A percentile compares a stretch with the other conserved stretches of the same genome.
Evolutionary conservation across 768 basidiomycete genomes (phyloP).

Genomic region (Cystofilobasidium capitatum): DNA sequence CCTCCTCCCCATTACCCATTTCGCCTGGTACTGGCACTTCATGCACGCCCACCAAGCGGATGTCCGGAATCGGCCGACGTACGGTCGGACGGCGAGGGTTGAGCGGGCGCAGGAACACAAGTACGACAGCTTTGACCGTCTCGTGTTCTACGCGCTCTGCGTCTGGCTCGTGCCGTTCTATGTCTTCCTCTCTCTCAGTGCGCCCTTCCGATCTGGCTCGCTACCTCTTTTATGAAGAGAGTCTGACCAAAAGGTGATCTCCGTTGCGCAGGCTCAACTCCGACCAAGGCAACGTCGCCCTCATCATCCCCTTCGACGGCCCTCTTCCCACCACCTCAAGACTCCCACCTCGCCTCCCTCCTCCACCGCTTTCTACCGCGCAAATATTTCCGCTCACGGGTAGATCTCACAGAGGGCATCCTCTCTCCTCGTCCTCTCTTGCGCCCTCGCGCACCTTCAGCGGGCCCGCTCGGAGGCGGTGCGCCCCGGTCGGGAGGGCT

Average conservation of each 20-base stretch:
- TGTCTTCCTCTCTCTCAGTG: conserved; percentile 20
- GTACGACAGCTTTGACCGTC: conserved; percentile 20
- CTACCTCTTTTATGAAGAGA: no score
- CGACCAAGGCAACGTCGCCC: not conserved
- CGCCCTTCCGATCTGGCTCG: not conserved
- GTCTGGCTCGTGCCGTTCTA: conserved; percentile 27
- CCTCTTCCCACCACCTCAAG: conserved; percentile 6
- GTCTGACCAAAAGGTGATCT: not conserved
- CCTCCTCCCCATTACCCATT: conserved; percentile 23
- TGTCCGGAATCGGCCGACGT: conserved; percentile 9
- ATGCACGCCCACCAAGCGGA: conserved; percentile 1
- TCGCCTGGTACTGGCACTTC: conserved; percentile 24
- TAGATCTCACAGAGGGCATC: conserved; percentile 9
- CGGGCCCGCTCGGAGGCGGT: not conserved
- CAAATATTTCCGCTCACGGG: conserved; percentile 3
- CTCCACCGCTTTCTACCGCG: conserved; percentile 15
- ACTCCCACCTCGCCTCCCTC: conserved; percentile 6
- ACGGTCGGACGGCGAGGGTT: conserved; percentile 12
- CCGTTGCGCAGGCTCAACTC: conserved; percentile 3
- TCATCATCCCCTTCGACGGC: not conserved
- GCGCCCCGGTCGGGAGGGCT: not conserved
- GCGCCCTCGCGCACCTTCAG: not conserved
- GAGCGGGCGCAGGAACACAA: conserved; percentile 8
- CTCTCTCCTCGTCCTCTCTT: conserved; percentile 8
- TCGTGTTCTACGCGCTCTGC: conserved; percentile 21